Percentiles rank a stretch among this genome's conserved stretches.
These are phyloP conservation scores for Coemansia sp. DNA, from an alignment of 192 early-diverging fungal genomes.

Conservation along the genomic window DNA sequence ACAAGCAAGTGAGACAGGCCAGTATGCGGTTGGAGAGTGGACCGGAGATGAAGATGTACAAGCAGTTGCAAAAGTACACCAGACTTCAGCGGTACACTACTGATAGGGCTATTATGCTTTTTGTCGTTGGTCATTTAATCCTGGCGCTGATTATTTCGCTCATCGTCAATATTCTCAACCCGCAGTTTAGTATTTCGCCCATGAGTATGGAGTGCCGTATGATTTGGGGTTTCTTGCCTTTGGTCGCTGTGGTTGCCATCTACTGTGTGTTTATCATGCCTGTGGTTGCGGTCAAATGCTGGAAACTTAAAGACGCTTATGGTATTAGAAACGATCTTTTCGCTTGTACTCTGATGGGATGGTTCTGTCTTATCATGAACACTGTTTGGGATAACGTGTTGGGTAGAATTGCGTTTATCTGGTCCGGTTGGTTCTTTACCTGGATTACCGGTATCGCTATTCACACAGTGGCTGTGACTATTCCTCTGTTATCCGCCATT, in stretches of 20 bases:
- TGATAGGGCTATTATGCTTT: conserved; percentile 18
- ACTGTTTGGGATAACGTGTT: conserved; percentile 37
- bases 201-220: conserved; percentile 24
- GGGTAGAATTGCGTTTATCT: conserved; percentile 10
- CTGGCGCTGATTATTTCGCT: conserved; percentile 28
- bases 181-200: conserved; percentile 37
- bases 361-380: conserved; percentile 17
- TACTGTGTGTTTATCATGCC: conserved; percentile 32
- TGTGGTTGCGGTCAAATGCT: conserved; percentile 27
- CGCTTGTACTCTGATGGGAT: conserved; percentile 25
- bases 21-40: conserved; percentile 8
- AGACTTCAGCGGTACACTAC: conserved; percentile 33
- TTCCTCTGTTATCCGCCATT: conserved; percentile 36
- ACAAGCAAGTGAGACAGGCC: conserved; percentile 11
- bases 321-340: conserved; percentile 48
- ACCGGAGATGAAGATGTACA: conserved; percentile 22
- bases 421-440: conserved; percentile 47
- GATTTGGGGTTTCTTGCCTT: conserved; percentile 39
- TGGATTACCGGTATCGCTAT: conserved; percentile 29
- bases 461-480: conserved; percentile 26
- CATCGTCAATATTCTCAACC: conserved; percentile 40
- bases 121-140: conserved; percentile 14
- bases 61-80: conserved; percentile 36
- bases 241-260: conserved; percentile 3
- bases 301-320: conserved; percentile 42